Evolutionary conservation across 495 filamentous ascomycete genomes (phyloP).

Genomic region (Aspergillus sclerotiicarbonarius): DNA sequence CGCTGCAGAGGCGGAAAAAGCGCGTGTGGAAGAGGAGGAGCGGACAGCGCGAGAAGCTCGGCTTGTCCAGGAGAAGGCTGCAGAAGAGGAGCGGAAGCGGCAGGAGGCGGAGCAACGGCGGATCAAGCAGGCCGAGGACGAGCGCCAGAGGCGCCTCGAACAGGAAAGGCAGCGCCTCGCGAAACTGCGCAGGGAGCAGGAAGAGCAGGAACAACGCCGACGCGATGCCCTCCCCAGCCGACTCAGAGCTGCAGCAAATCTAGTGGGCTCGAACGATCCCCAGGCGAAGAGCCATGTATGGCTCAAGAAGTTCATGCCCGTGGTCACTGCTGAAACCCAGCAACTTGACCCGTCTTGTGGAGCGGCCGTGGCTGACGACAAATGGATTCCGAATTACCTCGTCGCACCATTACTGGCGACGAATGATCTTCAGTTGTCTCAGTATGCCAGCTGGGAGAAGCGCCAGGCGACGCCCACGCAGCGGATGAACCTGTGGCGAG

Average conservation of each 20-base stretch:
- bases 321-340: conserved; percentile 48
- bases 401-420: conserved; percentile 72
- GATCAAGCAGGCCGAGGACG: conserved; percentile 54
- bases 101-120: conserved; percentile 53
- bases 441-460: conserved; percentile 70
- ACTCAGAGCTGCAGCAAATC: conserved; percentile 47
- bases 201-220: conserved; percentile 56
- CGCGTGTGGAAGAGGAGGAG: conserved; percentile 40
- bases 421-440: conserved; percentile 69
- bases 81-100: conserved; percentile 52
- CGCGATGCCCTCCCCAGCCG: conserved; percentile 55
- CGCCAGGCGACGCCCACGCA: conserved; percentile 46
- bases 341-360: conserved; percentile 47
- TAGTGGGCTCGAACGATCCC: conserved; percentile 47
- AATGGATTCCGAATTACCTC: conserved; percentile 76
- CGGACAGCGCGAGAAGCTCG: conserved; percentile 43
- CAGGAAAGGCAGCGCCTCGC: conserved; percentile 54
- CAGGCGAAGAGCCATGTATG: conserved; percentile 43
- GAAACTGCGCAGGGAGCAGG: conserved; percentile 48
- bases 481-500: conserved; percentile 52
- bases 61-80: conserved; percentile 46
- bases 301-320: conserved; percentile 51
- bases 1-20: conserved; percentile 48
- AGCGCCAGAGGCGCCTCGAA: conserved; percentile 52
- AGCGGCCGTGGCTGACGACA: conserved; percentile 50